Conservation (phyloP, 306 rosid species). For the Prunus mume region DNA sequence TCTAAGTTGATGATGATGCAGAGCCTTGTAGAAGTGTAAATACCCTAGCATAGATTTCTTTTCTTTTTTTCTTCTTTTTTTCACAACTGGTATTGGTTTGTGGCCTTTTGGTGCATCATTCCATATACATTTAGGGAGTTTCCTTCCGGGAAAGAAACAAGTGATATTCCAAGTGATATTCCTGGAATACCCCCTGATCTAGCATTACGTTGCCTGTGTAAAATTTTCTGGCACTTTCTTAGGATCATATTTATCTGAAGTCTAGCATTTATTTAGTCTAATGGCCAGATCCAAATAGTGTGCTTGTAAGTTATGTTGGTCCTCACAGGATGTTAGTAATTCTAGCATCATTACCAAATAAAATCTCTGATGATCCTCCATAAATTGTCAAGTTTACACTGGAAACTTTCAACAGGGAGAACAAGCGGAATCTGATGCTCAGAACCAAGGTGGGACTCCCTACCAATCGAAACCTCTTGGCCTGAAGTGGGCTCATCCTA, state of each 20-base stretch:
- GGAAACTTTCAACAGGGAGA: conserved; percentile 57
- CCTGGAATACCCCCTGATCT: too few relatives aligned
- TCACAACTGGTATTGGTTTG: neutral
- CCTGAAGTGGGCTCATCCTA: conserved; percentile 94
- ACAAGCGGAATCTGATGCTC: conserved; percentile 47
- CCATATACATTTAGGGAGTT: neutral
- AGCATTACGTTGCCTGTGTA: too few relatives aligned
- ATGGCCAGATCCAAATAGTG: neutral
- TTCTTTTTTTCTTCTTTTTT: too few relatives aligned
- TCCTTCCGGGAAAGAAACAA: neutral
- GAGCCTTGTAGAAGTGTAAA: neutral
- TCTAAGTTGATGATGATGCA: neutral
- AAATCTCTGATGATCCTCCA: conserved; percentile 12
- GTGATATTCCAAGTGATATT: too few relatives aligned
- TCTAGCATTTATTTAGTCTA: neutral
- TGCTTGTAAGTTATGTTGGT: neutral
- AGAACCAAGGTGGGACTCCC: conserved; percentile 38
- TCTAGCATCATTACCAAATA: conserved; percentile 1
- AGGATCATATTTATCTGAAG: neutral
- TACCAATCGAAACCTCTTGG: conserved; percentile 54
- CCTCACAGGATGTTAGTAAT: neutral
- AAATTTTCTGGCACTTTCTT: neutral
- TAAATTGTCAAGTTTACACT: conserved; percentile 5
- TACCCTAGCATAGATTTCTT: neutral
- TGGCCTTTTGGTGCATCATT: neutral